phyloP scores from a whole-genome alignment of 495 filamentous ascomycete species.

The Neurospora sp. region DNA sequence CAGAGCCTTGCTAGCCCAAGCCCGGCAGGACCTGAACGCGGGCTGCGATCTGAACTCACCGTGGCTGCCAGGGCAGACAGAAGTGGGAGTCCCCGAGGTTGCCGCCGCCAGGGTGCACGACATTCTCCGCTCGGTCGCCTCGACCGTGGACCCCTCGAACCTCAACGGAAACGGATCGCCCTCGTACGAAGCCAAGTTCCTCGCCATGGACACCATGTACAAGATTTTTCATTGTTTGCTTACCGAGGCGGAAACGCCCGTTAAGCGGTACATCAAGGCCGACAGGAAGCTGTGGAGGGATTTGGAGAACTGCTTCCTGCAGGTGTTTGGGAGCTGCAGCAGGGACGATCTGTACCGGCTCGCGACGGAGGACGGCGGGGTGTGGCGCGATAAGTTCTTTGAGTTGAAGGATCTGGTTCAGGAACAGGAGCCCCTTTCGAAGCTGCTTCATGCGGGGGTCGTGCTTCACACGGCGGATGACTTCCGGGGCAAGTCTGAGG shows the following conservation, averaged over 20 bases:
- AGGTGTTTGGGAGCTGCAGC: not conserved
- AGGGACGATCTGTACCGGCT: not conserved
- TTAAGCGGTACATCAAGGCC: not conserved
- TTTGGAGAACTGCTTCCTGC: not conserved
- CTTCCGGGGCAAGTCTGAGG: not conserved
- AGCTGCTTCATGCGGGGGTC: not conserved
- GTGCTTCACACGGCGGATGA: not conserved
- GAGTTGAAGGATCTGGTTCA: not conserved
- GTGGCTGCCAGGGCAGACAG: not conserved
- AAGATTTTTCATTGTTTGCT: not conserved
- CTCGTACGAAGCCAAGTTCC: not conserved
- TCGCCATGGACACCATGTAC: not conserved
- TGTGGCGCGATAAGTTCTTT: not conserved
- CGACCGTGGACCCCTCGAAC: not conserved
- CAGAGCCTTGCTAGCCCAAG: not conserved
- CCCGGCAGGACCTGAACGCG: not conserved
- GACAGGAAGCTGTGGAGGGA: not conserved
- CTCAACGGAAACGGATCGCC: not conserved
- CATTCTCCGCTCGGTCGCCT: not conserved
- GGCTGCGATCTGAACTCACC: not conserved
- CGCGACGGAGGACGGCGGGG: not conserved
- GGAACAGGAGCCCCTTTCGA: not conserved
- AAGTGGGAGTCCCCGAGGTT: not conserved
- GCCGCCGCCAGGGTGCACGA: not conserved
- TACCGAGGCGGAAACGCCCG: not conserved